These are phyloP conservation scores for Neurospora africana DNA, from an alignment of 495 filamentous ascomycete genomes.

Conservation along the genomic window DNA sequence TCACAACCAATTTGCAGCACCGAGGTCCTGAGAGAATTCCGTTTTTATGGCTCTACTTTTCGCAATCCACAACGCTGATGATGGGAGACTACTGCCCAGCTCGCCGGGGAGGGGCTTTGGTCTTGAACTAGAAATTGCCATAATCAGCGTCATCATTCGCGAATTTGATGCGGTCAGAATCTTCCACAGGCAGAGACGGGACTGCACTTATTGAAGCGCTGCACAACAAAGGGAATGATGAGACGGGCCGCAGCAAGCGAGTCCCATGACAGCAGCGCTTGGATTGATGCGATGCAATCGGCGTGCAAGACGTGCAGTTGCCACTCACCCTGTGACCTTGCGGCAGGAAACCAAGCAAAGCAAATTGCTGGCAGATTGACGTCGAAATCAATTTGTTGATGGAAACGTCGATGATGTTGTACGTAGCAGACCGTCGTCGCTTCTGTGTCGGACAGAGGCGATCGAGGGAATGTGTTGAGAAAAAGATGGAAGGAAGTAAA, in stretches of 20 bases:
- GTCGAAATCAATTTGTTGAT: background rate
- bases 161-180: background rate
- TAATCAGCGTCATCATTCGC: background rate
- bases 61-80: background rate
- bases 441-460: background rate
- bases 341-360: background rate
- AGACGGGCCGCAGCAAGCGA: background rate
- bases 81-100: background rate
- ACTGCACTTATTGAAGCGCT: background rate
- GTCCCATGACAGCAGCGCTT: background rate
- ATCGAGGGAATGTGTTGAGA: background rate
- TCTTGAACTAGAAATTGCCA: background rate
- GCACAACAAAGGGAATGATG: background rate
- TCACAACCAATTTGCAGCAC: background rate
- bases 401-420: background rate
- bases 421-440: background rate
- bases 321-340: constrained; percentile 6
- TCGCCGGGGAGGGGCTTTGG: background rate
- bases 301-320: background rate
- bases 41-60: background rate
- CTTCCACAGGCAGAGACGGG: background rate
- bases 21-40: background rate
- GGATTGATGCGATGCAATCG: background rate
- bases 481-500: background rate
- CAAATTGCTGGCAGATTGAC: background rate